phyloP scores from a whole-genome alignment of 768 basidiomycete species.

The Filobasidium floriforme region DNA sequence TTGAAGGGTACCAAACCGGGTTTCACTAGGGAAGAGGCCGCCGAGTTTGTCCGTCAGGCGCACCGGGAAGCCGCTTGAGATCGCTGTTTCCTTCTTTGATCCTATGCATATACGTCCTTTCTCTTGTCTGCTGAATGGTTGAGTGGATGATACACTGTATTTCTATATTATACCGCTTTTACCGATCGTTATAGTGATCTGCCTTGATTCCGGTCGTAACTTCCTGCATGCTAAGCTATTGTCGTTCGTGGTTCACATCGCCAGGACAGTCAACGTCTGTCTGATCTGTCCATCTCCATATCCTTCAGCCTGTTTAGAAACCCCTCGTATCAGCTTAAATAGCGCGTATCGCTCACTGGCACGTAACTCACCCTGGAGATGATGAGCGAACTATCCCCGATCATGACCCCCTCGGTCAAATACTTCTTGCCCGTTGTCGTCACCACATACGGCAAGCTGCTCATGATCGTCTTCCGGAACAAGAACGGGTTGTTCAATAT shows the following conservation, averaged over 20 bases:
- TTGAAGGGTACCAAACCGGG: constrained; percentile 68
- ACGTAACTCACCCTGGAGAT: not conserved
- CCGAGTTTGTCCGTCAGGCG: constrained; percentile 39
- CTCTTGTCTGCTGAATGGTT: too few species aligned
- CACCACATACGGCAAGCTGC: not conserved
- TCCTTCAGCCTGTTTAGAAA: not conserved
- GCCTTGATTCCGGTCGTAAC: too few species aligned
- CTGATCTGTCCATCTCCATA: not conserved
- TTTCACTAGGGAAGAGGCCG: constrained; percentile 45
- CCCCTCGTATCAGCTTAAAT: not conserved
- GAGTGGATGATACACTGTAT: too few species aligned
- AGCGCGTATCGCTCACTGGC: not conserved
- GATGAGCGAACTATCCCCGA: constrained; percentile 2
- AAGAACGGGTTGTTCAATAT: not conserved
- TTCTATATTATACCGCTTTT: too few species aligned
- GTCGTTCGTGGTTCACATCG: not conserved
- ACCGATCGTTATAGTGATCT: too few species aligned
- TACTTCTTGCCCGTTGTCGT: not conserved
- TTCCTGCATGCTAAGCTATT: too few species aligned
- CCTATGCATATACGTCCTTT: too few species aligned
- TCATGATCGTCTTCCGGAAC: not conserved
- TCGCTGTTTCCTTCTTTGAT: not conserved
- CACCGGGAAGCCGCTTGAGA: constrained; percentile 25
- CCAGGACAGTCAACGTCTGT: constrained; percentile 9
- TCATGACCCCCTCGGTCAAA: constrained; percentile 3